phyloP scores from a whole-genome alignment of 2,329 filamentous ascomycete genomes.

The Clarireedia hainanense region DNA sequence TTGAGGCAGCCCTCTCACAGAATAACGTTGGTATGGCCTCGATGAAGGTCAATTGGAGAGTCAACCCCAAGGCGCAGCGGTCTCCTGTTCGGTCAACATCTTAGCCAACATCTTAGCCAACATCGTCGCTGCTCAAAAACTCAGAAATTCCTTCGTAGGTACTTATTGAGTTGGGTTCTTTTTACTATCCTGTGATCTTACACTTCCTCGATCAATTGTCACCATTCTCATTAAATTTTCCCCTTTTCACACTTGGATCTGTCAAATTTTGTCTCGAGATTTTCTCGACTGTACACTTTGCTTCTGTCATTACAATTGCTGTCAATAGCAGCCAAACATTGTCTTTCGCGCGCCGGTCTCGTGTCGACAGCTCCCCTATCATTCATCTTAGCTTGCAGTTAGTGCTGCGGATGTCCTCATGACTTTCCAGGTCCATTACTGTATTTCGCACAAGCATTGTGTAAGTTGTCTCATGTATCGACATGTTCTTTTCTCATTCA shows the following conservation, averaged over 20 bases:
- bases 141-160: neutral
- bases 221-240: neutral
- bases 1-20: neutral
- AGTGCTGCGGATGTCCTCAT: neutral
- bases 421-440: neutral
- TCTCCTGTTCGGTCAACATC: neutral
- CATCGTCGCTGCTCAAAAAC: neutral
- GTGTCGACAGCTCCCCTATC: neutral
- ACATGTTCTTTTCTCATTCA: neutral
- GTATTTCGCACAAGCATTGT: neutral
- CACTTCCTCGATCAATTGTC: neutral
- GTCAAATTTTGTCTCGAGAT: neutral
- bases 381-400: neutral
- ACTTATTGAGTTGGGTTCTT: too few relatives aligned
- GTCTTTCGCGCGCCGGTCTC: too few relatives aligned
- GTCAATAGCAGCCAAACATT: too few relatives aligned
- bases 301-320: neutral
- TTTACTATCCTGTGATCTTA: neutral
- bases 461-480: neutral
- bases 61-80: constrained; percentile 1
- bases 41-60: neutral
- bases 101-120: constrained; percentile 1
- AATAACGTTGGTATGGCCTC: neutral
- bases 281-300: too few relatives aligned
- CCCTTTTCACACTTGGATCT: too few relatives aligned